Base-by-base conservation (phyloP, 306 rosid species). In the Calophaca sinica region DNA sequence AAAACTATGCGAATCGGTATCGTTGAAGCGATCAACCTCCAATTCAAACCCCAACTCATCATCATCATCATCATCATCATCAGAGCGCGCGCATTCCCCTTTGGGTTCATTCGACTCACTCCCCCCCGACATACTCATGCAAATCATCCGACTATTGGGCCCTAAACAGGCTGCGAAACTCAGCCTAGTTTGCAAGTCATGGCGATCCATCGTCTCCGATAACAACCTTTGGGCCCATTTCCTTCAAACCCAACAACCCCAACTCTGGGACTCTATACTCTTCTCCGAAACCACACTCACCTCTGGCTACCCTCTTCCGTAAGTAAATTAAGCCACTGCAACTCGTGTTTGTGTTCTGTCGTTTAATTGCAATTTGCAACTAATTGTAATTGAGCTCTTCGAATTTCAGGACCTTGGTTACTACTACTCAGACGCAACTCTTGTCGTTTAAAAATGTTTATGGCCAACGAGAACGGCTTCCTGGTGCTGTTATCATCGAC, bases 401-500 rank as follows among this genome's bases (percentile, higher is more conserved):
- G 6, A 39, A 14, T 80, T 73, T 42, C 20, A 35, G 41, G 35
- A 44, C 82, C 11, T 20, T 20, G 26, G 26, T 20, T 20, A 20
- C 26, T 20, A 57, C 60, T 6, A 33, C 71, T 54, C 83, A 59
- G 68, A 45, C 76, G 70, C 74, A 82, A 45, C 85, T 79, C 3
- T 57, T 94, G 68, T 80, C 89, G 8, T 88, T 87, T 62, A 87
- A 83, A 87, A 41, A 66, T 52, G 84, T 89, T 33, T 89, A 87
- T 84, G 76, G 87, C 45, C 90, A 86, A 74, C 82, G 96, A 44
- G 68, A 61, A 33, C 87, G 62, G 53, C 89, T 86, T 52, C 96
- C 94, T 20, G 93, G 90, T 68, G 78, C 91, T 53, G 62, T 89
- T 52, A 82, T 94, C 62, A 94, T 94, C 2, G 98, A 94, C 66